Conservation (phyloP, 768 basidiomycete genomes). For the Boletus huronensis region DNA sequence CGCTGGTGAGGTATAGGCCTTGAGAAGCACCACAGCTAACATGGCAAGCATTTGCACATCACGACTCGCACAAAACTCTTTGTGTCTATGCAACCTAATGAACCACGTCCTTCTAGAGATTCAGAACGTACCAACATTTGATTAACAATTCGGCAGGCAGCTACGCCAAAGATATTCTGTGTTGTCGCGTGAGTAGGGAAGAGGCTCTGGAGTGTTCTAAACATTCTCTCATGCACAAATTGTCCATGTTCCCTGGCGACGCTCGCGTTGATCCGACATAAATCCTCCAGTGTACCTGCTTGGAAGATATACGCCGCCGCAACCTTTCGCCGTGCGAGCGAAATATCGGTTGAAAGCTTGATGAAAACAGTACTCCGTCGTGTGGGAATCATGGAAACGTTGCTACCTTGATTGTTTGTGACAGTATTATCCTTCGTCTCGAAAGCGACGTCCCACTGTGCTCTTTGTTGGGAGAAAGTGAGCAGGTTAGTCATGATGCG, state of each 20-base stretch:
- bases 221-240: slow-evolving; percentile 68
- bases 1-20: slow-evolving; percentile 29
- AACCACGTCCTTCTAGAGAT: background rate
- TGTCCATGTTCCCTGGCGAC: slow-evolving; percentile 58
- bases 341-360: slow-evolving; percentile 47
- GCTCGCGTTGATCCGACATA: slow-evolving; percentile 59
- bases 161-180: slow-evolving; percentile 26
- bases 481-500: slow-evolving; percentile 77
- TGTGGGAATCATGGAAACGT: slow-evolving; percentile 29
- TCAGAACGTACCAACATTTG: slow-evolving; percentile 44
- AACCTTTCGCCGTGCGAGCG: slow-evolving; percentile 47
- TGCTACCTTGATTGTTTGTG: slow-evolving; percentile 15
- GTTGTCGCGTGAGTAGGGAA: slow-evolving; percentile 33
- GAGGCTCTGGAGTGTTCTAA: slow-evolving; percentile 51
- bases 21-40: slow-evolving; percentile 64
- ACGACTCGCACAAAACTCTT: slow-evolving; percentile 43
- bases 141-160: slow-evolving; percentile 38
- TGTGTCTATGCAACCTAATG: slow-evolving; percentile 34
- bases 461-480: slow-evolving; percentile 49
- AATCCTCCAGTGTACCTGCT: slow-evolving; percentile 37
- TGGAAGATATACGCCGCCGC: slow-evolving; percentile 62
- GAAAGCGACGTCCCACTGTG: slow-evolving; percentile 38
- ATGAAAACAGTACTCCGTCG: slow-evolving; percentile 60
- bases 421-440: slow-evolving; percentile 36
- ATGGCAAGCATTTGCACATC: slow-evolving; percentile 84